Evolutionary conservation across 306 rosid species (phyloP).

Genomic region (Luffa aegyptiaca): DNA sequence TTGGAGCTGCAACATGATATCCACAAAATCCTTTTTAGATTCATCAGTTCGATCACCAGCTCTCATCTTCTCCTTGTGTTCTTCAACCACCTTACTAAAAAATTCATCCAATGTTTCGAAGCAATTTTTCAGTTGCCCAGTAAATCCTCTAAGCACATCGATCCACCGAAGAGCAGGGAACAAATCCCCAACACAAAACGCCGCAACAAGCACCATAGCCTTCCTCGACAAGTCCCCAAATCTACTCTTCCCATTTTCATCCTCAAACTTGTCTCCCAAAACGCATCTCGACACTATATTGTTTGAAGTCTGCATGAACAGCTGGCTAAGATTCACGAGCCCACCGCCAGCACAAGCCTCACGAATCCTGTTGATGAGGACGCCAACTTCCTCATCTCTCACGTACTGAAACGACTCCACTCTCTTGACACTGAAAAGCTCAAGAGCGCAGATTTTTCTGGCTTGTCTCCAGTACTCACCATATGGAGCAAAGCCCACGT

Average conservation of each 20-base stretch:
- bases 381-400: neutral
- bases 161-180: slow-evolving; percentile 18
- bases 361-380: neutral
- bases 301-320: neutral
- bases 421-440: slow-evolving; percentile 3
- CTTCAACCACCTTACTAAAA: slow-evolving; percentile 4
- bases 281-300: neutral
- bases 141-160: slow-evolving; percentile 12
- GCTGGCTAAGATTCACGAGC: neutral
- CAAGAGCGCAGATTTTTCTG: neutral
- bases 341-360: neutral
- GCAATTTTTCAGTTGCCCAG: slow-evolving; percentile 7
- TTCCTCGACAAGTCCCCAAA: neutral
- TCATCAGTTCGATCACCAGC: neutral
- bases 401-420: neutral
- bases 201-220: neutral
- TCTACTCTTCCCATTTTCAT: neutral
- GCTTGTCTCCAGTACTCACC: slow-evolving; percentile 17
- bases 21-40: neutral
- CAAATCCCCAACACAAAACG: slow-evolving; percentile 11
- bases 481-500: neutral
- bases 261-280: neutral
- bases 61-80: neutral
- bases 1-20: neutral
- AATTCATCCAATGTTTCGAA: slow-evolving; percentile 14